Conservation (phyloP, 495 filamentous ascomycete genomes). For the Aspergillus mulundensis region DNA sequence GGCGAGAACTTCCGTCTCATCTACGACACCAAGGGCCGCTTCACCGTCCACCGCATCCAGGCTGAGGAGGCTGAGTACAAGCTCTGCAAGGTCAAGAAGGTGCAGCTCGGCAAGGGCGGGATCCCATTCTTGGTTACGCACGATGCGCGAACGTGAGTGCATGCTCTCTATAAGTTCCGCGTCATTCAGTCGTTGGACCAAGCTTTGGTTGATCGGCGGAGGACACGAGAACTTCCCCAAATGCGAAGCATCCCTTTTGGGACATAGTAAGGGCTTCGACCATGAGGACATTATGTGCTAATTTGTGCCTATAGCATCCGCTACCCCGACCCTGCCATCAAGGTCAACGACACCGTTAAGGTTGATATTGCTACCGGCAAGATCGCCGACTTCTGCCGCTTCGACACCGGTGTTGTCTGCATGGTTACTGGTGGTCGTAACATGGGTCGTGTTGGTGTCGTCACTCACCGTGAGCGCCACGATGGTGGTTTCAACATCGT, state of each 20-base stretch:
- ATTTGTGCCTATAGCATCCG: slow-evolving; percentile 69
- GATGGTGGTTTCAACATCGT: slow-evolving; percentile 99
- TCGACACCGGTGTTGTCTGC: slow-evolving; percentile 94
- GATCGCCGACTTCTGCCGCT: slow-evolving; percentile 91
- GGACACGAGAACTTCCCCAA: slow-evolving; percentile 31
- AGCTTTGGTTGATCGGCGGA: slow-evolving; percentile 79
- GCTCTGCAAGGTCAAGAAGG: slow-evolving; percentile 98
- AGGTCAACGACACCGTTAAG: slow-evolving; percentile 99
- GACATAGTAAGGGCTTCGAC: slow-evolving; percentile 31
- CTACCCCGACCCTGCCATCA: slow-evolving; percentile 95
- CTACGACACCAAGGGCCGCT: slow-evolving; percentile 99
- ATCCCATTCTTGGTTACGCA: slow-evolving; percentile 99
- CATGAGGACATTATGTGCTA: slow-evolving; percentile 35
- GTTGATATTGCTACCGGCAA: slow-evolving; percentile 95
- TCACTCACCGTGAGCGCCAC: slow-evolving; percentile 99
- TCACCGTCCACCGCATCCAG: slow-evolving; percentile 99
- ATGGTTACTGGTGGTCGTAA: slow-evolving; percentile 99
- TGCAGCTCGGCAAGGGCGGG: slow-evolving; percentile 97
- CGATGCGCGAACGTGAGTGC: slow-evolving; percentile 99
- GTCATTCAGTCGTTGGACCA: slow-evolving; percentile 99
- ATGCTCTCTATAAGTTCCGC: slow-evolving; percentile 61
- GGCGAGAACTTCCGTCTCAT: slow-evolving; percentile 99
- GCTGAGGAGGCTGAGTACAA: slow-evolving; percentile 98
- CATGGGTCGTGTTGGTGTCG: slow-evolving; percentile 99
- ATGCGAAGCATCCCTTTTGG: slow-evolving; percentile 17